phyloP scores from a whole-genome alignment of 2,329 filamentous ascomycete species.

The Pyricularia pennisetigena region DNA sequence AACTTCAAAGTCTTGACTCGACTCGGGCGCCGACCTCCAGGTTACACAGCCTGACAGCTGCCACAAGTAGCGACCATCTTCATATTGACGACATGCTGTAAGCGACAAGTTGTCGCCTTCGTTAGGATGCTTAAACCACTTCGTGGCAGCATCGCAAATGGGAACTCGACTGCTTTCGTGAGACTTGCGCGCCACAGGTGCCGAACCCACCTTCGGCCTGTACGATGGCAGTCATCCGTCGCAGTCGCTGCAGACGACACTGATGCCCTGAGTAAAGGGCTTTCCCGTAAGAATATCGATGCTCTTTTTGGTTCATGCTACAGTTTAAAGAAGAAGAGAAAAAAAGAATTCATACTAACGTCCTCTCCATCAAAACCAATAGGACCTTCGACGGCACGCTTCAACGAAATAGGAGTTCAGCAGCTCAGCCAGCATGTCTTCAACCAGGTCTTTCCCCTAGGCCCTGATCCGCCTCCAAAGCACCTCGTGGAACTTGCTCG shows the following conservation, averaged over 20 bases:
- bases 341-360: constrained; percentile 7
- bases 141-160: constrained; percentile 17
- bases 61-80: neutral
- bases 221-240: constrained; percentile 33
- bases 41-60: neutral
- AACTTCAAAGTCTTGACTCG: neutral
- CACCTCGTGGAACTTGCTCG: constrained; percentile 71
- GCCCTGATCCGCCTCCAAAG: constrained; percentile 45
- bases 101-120: constrained; percentile 14
- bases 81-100: constrained; percentile 5
- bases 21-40: neutral
- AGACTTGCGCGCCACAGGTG: constrained; percentile 32
- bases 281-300: constrained; percentile 22
- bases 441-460: constrained; percentile 66
- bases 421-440: constrained; percentile 81
- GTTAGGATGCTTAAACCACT: constrained; percentile 29
- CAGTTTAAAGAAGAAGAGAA: constrained; percentile 6
- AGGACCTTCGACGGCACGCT: constrained; percentile 53
- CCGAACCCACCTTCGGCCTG: constrained; percentile 15
- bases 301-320: neutral
- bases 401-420: constrained; percentile 91
- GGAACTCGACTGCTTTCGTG: constrained; percentile 24
- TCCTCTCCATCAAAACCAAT: constrained; percentile 5
- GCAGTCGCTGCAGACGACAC: constrained; percentile 13
- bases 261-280: constrained; percentile 22